These are phyloP conservation scores for Scedosporium minutisporum DNA, from an alignment of 2,329 filamentous ascomycete genomes.

Conservation along the genomic window DNA sequence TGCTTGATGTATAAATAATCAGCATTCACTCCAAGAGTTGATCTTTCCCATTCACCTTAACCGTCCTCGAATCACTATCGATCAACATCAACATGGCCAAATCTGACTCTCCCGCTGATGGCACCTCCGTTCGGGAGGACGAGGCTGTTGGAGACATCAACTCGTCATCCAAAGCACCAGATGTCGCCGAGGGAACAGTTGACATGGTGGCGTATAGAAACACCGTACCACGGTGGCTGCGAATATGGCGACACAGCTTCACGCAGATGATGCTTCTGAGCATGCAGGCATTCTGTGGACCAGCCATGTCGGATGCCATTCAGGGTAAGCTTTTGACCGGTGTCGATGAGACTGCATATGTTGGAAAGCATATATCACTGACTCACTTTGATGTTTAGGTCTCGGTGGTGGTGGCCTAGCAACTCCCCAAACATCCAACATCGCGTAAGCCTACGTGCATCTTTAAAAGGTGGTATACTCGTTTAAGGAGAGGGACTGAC, in stretches of 20 bases:
- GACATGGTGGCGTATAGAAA: conserved; percentile 23
- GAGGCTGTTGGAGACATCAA: background rate
- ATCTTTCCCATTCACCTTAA: too few relatives aligned
- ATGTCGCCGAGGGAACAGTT: conserved; percentile 14
- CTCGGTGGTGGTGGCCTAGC: conserved; percentile 34
- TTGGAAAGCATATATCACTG: background rate
- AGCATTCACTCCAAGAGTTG: too few relatives aligned
- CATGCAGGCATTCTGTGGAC: conserved; percentile 33
- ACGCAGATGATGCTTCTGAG: conserved; percentile 39
- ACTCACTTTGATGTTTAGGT: conserved; percentile 13
- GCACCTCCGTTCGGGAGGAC: background rate
- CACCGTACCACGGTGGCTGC: conserved; percentile 29
- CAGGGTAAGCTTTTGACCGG: conserved; percentile 16
- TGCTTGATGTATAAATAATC: background rate
- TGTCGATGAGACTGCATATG: background rate
- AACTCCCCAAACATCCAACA: conserved; percentile 31
- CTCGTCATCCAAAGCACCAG: background rate
- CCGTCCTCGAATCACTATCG: too few relatives aligned
- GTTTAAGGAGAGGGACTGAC: background rate
- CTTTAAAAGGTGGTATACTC: background rate
- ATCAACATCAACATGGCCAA: background rate
- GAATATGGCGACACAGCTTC: conserved; percentile 34
- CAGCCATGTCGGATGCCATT: conserved; percentile 29
- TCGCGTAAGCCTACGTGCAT: conserved; percentile 19
- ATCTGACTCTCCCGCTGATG: background rate